Percentiles rank a stretch among this genome's conserved stretches.
Conservation (phyloP, 805 yeast species). For the Nakazawaea laoshanensis region DNA sequence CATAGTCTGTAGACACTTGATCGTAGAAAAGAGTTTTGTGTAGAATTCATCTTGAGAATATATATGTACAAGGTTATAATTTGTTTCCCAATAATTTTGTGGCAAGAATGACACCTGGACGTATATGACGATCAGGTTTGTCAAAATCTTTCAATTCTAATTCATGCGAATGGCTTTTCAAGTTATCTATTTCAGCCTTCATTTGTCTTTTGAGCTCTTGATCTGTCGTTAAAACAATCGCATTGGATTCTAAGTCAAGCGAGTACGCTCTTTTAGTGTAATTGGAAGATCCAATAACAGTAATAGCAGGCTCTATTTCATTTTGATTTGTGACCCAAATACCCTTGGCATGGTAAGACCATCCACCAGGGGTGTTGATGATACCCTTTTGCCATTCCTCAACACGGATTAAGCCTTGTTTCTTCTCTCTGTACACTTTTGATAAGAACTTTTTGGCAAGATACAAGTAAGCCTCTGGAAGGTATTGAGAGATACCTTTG, state of each 20-base stretch:
- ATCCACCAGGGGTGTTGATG: constrained; percentile 74
- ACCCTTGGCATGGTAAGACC: constrained; percentile 99
- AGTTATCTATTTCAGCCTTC: constrained; percentile 54
- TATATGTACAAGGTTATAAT: constrained; percentile 22
- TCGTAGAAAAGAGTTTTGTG: too few relatives aligned
- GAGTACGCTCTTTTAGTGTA: constrained; percentile 86
- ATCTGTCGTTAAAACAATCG: constrained; percentile 67
- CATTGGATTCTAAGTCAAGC: constrained; percentile 84
- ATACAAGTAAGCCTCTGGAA: constrained; percentile 83
- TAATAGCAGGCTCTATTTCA: constrained; percentile 54
- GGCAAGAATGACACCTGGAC: constrained; percentile 57
- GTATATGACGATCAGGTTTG: constrained; percentile 51
- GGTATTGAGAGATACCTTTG: constrained; percentile 66
- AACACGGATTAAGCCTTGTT: constrained; percentile 39
- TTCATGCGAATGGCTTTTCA: constrained; percentile 42
- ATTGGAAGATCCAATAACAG: constrained; percentile 88
- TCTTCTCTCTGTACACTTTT: constrained; percentile 33
- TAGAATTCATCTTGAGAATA: too few relatives aligned
- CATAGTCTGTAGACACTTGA: too few relatives aligned
- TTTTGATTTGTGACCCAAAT: constrained; percentile 68
- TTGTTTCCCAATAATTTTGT: constrained; percentile 55
- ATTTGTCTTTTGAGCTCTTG: constrained; percentile 45
- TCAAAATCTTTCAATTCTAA: constrained; percentile 56
- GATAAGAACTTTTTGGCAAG: constrained; percentile 63
- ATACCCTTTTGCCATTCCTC: constrained; percentile 85